Conservation (phyloP, 371 early-diverging fungal species). For the Mucor lusitanicus region DNA sequence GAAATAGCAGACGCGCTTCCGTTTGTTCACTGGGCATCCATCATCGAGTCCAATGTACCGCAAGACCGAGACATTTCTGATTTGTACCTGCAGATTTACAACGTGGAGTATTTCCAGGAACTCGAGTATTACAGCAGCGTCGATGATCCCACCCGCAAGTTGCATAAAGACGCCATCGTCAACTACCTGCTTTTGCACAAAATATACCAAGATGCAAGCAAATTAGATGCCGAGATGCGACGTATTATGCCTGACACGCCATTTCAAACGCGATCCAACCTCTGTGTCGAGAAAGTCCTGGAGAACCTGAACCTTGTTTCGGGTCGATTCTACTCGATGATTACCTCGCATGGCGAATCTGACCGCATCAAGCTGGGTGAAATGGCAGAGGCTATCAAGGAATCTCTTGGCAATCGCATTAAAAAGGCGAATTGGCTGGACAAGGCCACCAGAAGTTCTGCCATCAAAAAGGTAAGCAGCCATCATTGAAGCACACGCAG, state of each 20-base stretch:
- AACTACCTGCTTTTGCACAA: constrained; percentile 34
- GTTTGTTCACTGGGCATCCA: constrained; percentile 35
- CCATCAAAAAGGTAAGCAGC: constrained; percentile 49
- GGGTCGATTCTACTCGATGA: constrained; percentile 44
- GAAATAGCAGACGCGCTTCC: constrained; percentile 29
- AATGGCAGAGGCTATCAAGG: constrained; percentile 42
- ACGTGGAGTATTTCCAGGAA: constrained; percentile 20
- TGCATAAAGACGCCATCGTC: constrained; percentile 31
- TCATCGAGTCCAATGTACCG: constrained; percentile 19
- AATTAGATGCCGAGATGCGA: constrained; percentile 39
- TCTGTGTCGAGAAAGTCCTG: constrained; percentile 47
- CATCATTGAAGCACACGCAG: too few relatives aligned
- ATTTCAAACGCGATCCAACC: constrained; percentile 33
- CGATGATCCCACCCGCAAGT: constrained; percentile 12
- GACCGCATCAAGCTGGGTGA: constrained; percentile 28
- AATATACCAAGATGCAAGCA: constrained; percentile 24
- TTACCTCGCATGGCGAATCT: constrained; percentile 42
- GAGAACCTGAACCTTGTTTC: constrained; percentile 33
- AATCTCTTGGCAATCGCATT: constrained; percentile 45
- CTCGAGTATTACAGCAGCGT: constrained; percentile 19
- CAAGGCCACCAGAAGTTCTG: constrained; percentile 42
- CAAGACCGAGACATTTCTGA: constrained; percentile 26
- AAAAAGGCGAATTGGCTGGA: constrained; percentile 58
- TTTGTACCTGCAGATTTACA: constrained; percentile 26
- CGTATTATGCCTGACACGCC: constrained; percentile 31